Evolutionary conservation across 179 eudicot species (phyloP), one percentile per base, ranked within the genome.

Genomic region (Beta macrorhiza): DNA sequence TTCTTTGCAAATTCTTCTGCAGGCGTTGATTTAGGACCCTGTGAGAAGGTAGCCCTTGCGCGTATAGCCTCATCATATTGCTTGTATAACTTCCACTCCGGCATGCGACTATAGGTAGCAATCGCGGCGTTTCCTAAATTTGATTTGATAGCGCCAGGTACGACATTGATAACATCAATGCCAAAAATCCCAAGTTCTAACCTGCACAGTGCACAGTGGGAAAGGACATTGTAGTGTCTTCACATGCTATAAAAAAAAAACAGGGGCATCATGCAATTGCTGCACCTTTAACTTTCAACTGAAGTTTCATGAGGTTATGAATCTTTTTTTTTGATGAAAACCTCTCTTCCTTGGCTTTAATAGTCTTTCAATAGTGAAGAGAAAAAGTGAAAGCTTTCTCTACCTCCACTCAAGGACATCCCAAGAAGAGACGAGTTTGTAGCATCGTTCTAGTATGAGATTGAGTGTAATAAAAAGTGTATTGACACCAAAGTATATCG

Each of bases 11-110:
- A 92, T 85, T 91, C 98, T 65, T 92, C 93, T 0, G 98, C 72
- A 45, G 95, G 91, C 59, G 91, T 92, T 25, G 98, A 81, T 17
- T 85, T 90, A 37, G 90, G 64, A 67, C 91, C 88, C 79, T 92
- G 93, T 20, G 98, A 93, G 0, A 85, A 16, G 76, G 68, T 67
- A 80, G 95, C 95, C 82, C 97, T 86, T 29, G 78, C 86, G 67
- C 90, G 87, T 71, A 95, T 95, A 25, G 92, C 89, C 75, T 72
- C 83, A 14, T 88, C 91, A 55, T 85, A 95, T 62, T 77, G 78
- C 84, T 93, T 93, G 88, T 92, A 95, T 76, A 92, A 56, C 80
- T 93, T 95, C 98, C 93, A 93, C 87, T 95, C 95, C 4, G 97
- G 93, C 92, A 92, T 85, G 47, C 55, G 72, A 67, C 67, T 86